Percentiles rank a stretch among this genome's conserved stretches.
Evolutionary conservation across 768 basidiomycete genomes (phyloP).

Genomic region (Pisolithus tinctorius): DNA sequence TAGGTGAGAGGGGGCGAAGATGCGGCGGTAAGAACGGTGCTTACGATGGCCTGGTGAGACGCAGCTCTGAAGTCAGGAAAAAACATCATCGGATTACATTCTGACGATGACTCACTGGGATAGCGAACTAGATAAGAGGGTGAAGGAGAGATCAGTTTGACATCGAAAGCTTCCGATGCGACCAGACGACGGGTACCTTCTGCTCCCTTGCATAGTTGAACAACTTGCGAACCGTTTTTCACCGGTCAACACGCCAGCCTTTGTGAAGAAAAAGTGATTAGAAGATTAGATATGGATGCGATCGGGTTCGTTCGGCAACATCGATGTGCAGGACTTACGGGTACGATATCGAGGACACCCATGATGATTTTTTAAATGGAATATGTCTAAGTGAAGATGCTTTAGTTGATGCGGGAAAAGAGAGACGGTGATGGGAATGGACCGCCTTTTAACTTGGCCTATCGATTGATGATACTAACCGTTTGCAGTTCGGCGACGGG

Average conservation of each 20-base stretch:
- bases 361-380: conserved; percentile 29
- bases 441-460: background rate
- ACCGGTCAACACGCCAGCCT: conserved; percentile 95
- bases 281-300: background rate
- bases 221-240: conserved; percentile 90
- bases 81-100: background rate
- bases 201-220: conserved; percentile 91
- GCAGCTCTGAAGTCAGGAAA: background rate
- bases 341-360: conserved; percentile 82
- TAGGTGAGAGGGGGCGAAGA: conserved; percentile 1
- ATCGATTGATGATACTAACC: no score
- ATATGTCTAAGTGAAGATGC: no score
- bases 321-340: conserved; percentile 42
- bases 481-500: no score
- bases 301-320: background rate
- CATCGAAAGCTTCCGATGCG: background rate
- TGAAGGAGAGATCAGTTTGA: conserved; percentile 8
- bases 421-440: background rate
- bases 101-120: conserved; percentile 54
- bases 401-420: background rate
- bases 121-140: conserved; percentile 55
- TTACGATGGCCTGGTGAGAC: conserved; percentile 59
- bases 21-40: conserved; percentile 22
- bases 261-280: background rate
- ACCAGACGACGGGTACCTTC: conserved; percentile 50